These are phyloP conservation scores for Umbelopsis sp. DNA, from an alignment of 192 early-diverging fungal genomes.

Conservation along the genomic window DNA sequence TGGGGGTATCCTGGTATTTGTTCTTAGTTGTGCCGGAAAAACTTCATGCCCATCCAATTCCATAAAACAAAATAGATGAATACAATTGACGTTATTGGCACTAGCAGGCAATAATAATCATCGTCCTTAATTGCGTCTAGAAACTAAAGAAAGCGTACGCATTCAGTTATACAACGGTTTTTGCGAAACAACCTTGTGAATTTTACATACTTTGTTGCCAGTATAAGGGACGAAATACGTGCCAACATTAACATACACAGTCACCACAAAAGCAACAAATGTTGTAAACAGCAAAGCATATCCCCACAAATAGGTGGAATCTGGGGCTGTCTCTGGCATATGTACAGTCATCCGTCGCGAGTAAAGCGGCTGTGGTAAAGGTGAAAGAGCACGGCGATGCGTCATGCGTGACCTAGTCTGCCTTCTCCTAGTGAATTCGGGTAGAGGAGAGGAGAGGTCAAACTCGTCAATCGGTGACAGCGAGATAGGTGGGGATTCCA, in stretches of 20 bases:
- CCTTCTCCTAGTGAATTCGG: neutral
- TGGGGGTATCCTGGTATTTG: neutral
- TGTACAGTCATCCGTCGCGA: conserved; percentile 58
- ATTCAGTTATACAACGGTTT: neutral
- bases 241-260: conserved; percentile 68
- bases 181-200: neutral
- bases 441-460: neutral
- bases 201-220: conserved; percentile 52
- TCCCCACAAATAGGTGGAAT: conserved; percentile 71
- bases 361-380: conserved; percentile 25
- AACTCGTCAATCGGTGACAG: neutral
- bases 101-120: conserved; percentile 80
- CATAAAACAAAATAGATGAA: conserved; percentile 77
- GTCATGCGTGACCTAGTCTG: neutral
- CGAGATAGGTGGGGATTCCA: neutral
- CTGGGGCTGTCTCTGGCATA: conserved; percentile 60
- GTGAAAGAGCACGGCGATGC: neutral
- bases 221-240: conserved; percentile 74
- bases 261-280: conserved; percentile 59
- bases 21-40: conserved; percentile 81
- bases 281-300: conserved; percentile 63
- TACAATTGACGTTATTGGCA: conserved; percentile 80
- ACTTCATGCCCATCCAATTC: conserved; percentile 97
- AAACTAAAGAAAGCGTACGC: conserved; percentile 30
- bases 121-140: conserved; percentile 77